These are phyloP conservation scores for Hypoxylon sp. DNA, from an alignment of 2,329 filamentous ascomycete species.

Conservation along the genomic window DNA sequence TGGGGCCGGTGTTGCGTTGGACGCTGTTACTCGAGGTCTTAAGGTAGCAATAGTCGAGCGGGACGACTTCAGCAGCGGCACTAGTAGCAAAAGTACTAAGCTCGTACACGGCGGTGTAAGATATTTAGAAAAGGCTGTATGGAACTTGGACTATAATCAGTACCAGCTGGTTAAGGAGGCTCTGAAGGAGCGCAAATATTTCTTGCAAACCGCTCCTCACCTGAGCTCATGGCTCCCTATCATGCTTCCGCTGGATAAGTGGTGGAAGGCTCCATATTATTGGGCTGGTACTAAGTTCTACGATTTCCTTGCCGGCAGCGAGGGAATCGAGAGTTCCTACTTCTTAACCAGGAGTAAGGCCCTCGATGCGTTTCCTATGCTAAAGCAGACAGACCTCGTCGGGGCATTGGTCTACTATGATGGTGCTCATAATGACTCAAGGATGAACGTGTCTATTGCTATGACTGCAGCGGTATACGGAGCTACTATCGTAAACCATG, in stretches of 20 bases:
- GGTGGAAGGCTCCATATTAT: conserved; percentile 84
- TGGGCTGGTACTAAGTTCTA: conserved; percentile 86
- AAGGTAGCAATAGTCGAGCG: conserved; percentile 80
- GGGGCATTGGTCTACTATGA: conserved; percentile 93
- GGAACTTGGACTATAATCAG: conserved; percentile 81
- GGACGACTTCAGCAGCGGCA: conserved; percentile 81
- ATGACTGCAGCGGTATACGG: conserved; percentile 93
- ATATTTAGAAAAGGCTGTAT: conserved; percentile 82
- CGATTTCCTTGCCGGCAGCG: conserved; percentile 86
- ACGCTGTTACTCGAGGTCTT: conserved; percentile 79
- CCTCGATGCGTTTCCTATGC: conserved; percentile 89
- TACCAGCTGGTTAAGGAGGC: conserved; percentile 80
- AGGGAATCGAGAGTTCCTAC: conserved; percentile 91
- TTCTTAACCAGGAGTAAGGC: conserved; percentile 90
- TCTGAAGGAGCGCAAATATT: conserved; percentile 81
- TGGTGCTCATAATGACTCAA: conserved; percentile 91
- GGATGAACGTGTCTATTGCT: conserved; percentile 91
- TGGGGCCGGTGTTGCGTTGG: conserved; percentile 78
- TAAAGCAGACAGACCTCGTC: conserved; percentile 83
- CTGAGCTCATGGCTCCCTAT: conserved; percentile 81
- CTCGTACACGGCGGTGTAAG: conserved; percentile 83
- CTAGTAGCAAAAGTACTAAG: conserved; percentile 83
- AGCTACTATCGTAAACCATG: conserved; percentile 84
- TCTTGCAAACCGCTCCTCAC: conserved; percentile 81
- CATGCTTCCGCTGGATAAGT: conserved; percentile 81